phyloP scores from a whole-genome alignment of 1,284 basidiomycete genomes.

The Puccinia hordei region DNA sequence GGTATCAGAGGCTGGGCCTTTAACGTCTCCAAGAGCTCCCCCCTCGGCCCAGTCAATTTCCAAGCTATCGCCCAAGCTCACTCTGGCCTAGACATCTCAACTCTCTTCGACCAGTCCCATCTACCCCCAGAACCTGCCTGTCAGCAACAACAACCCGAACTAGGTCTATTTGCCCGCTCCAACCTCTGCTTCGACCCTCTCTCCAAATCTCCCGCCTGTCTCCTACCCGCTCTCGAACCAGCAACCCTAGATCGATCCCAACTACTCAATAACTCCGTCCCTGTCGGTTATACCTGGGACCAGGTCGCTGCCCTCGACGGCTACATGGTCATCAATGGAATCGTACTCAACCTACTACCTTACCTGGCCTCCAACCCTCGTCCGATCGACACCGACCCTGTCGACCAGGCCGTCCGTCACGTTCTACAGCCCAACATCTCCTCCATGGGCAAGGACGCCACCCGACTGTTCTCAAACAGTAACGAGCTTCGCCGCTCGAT shows the following conservation, averaged over 20 bases:
- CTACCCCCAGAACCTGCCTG: conserved; percentile 66
- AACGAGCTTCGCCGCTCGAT: conserved; percentile 70
- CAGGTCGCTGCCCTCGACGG: conserved; percentile 71
- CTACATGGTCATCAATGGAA: conserved; percentile 86
- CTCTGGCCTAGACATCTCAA: conserved; percentile 84
- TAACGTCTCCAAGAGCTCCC: conserved; percentile 70
- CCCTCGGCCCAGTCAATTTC: conserved; percentile 66
- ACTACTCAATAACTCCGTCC: conserved; percentile 68
- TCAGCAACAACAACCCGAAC: conserved; percentile 61
- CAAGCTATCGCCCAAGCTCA: conserved; percentile 65
- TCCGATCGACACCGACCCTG: conserved; percentile 71
- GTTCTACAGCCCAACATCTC: conserved; percentile 65
- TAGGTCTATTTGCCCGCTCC: conserved; percentile 71
- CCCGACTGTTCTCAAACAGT: conserved; percentile 76
- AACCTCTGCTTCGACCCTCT: conserved; percentile 67
- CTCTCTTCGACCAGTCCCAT: conserved; percentile 70
- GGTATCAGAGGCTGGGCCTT: conserved; percentile 77
- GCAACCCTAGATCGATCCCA: conserved; percentile 62
- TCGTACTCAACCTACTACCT: conserved; percentile 87
- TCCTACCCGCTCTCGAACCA: conserved; percentile 61
- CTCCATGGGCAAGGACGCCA: conserved; percentile 78
- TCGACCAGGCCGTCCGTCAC: conserved; percentile 81
- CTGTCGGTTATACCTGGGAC: conserved; percentile 84
- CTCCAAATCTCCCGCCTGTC: conserved; percentile 64
- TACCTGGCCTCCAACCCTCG: conserved; percentile 74